Base-by-base conservation (phyloP, 2,329 filamentous ascomycete species). In the Aspergillus luchuensis region DNA sequence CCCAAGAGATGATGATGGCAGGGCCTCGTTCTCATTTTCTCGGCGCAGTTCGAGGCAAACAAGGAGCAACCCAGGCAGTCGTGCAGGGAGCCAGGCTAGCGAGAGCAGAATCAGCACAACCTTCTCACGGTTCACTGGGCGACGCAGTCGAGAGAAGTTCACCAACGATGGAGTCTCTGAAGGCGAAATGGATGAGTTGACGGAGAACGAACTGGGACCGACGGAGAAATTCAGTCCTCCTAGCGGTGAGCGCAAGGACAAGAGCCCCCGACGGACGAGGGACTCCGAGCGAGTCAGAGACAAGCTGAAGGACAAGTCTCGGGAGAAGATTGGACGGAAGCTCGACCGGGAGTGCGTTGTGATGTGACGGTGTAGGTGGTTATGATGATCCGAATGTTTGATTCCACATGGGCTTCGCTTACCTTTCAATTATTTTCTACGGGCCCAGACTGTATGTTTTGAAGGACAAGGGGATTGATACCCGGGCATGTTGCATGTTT, bases 281-380 rank as follows among this genome's bases (percentile, higher is more conserved):
- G 67, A 71, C 30, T 58, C 55, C 1, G 66, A 67, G 30, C 66
- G 60, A 25, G 41, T 53, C 17, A 72, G 69, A 52, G 70, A 68
- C 6, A 75, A 73, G 57, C 59, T 58, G 21, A 78, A 72, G 65
- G 70, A 71, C 41, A 73, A 74, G 55, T 69, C 70, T 23, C 69
- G 70, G 51, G 75, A 79, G 58, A 78, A 72, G 67, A 70, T 69
- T 53, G 71, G 65, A 52, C 69, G 64, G 47, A 73, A 72, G 41
- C 72, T 75, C 8, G 79, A 81, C 45, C 72, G 79, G 52, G 79
- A 81, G 63, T 81, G 79, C 67, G 57, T 68, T 58, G 67, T 79
- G 43, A 80, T 79, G 77, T 79, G 67, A 66, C 23, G n/a, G 45
- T 38, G 38, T 51, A 19, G 33, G 41, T 21, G 45, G 21, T 30